phyloP scores from a whole-genome alignment of 495 filamentous ascomycete genomes.

The Neurospora cerealis region DNA sequence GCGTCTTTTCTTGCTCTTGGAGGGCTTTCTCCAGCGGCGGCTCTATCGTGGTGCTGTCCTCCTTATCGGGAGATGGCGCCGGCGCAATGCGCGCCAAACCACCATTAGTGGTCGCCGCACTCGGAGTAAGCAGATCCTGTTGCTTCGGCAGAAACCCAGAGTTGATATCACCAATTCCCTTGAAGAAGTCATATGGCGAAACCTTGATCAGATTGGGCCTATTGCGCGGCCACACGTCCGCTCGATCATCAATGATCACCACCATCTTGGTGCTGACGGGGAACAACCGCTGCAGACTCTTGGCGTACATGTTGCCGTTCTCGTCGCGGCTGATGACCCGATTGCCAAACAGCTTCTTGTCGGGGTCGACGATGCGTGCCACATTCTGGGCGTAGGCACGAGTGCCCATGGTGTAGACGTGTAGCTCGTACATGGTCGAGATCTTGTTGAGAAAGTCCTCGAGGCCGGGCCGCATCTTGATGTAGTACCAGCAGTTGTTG shows the following conservation, averaged over 20 bases:
- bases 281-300: slow-evolving; percentile 85
- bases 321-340: slow-evolving; percentile 93
- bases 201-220: slow-evolving; percentile 92
- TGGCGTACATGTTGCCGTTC: slow-evolving; percentile 82
- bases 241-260: slow-evolving; percentile 94
- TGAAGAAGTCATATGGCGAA: slow-evolving; percentile 90
- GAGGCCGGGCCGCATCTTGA: slow-evolving; percentile 93
- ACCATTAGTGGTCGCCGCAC: slow-evolving; percentile 12
- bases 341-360: slow-evolving; percentile 82
- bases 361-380: slow-evolving; percentile 85
- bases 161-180: slow-evolving; percentile 98
- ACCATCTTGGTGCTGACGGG: slow-evolving; percentile 98
- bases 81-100: slow-evolving; percentile 1
- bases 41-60: neutral
- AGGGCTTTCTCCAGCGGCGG: slow-evolving; percentile 30
- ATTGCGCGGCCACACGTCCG: slow-evolving; percentile 96
- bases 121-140: slow-evolving; percentile 51
- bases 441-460: slow-evolving; percentile 72
- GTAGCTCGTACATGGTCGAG: slow-evolving; percentile 78
- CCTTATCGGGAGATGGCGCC: slow-evolving; percentile 7
- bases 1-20: slow-evolving; percentile 70
- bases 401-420: slow-evolving; percentile 99
- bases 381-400: slow-evolving; percentile 87
- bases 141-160: slow-evolving; percentile 91
- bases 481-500: slow-evolving; percentile 84